These are phyloP conservation scores for Pestalotiopsis fici DNA, from an alignment of 2,329 filamentous ascomycete genomes.

Conservation along the genomic window DNA sequence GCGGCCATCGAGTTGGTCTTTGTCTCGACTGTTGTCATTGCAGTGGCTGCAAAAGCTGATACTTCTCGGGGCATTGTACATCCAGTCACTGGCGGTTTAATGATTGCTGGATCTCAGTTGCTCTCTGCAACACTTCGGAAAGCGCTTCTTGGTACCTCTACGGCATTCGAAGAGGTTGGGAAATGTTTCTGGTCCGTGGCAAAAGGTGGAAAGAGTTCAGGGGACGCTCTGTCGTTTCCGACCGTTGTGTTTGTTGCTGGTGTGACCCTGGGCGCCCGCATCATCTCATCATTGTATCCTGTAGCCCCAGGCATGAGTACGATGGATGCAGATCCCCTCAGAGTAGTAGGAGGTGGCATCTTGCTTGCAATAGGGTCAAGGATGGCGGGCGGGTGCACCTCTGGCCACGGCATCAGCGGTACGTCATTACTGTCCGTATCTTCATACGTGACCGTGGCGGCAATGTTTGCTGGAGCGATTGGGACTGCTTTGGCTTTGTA, in stretches of 20 bases:
- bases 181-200: conserved; percentile 49
- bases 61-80: conserved; percentile 37
- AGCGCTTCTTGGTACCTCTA: conserved; percentile 61
- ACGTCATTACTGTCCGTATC: conserved; percentile 62
- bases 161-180: conserved; percentile 62
- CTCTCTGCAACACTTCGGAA: conserved; percentile 54
- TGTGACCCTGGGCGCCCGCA: conserved; percentile 47
- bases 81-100: conserved; percentile 55
- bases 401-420: conserved; percentile 69
- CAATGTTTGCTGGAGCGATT: conserved; percentile 58
- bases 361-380: conserved; percentile 61
- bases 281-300: conserved; percentile 33
- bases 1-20: conserved; percentile 44
- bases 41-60: conserved; percentile 31
- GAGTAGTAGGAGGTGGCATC: conserved; percentile 55
- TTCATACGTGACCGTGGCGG: conserved; percentile 61
- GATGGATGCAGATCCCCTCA: conserved; percentile 31
- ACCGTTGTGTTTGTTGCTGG: conserved; percentile 55
- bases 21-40: conserved; percentile 36
- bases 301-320: conserved; percentile 17
- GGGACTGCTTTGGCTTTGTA: conserved; percentile 13
- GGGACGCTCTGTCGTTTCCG: conserved; percentile 33
- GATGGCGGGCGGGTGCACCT: conserved; percentile 67
- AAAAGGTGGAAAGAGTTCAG: conserved; percentile 6
- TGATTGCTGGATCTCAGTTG: conserved; percentile 60